A percentile compares a stretch with the other conserved stretches of the same genome.
Conservation (phyloP, 345 rosid species). For the Erysimum cheiranthoides region DNA sequence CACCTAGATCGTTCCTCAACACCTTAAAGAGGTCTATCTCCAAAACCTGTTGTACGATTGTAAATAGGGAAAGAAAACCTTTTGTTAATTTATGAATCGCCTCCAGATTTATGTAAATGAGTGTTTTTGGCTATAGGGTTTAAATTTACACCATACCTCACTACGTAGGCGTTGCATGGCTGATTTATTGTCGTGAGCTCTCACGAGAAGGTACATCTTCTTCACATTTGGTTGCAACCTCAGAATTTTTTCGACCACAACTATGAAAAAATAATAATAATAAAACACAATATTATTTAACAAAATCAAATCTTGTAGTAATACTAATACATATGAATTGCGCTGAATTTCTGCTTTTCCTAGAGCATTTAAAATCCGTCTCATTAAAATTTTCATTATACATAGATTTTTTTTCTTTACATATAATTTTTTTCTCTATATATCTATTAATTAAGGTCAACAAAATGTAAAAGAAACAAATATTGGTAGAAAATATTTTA, state of each 20-base stretch:
- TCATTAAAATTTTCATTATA: no score
- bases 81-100: neutral
- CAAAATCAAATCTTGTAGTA: no score
- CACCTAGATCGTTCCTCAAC: conserved; percentile 57
- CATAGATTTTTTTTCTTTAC: no score
- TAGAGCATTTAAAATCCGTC: neutral
- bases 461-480: neutral
- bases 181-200: conserved; percentile 70
- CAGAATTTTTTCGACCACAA: conserved; percentile 81
- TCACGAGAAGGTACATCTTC: conserved; percentile 78
- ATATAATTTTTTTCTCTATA: no score
- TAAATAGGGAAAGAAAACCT: neutral
- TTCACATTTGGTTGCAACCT: conserved; percentile 91
- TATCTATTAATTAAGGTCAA: neutral
- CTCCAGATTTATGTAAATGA: neutral
- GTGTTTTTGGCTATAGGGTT: conserved; percentile 13
- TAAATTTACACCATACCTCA: conserved; percentile 57
- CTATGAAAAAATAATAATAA: conserved; percentile 43
- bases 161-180: conserved; percentile 70
- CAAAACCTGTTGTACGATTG: conserved; percentile 49
- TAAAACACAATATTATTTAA: neutral
- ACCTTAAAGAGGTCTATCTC: conserved; percentile 67
- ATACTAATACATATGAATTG: neutral
- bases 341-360: neutral
- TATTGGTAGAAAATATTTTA: neutral